These are phyloP conservation scores for Fusarium hostae DNA, from an alignment of 2,329 filamentous ascomycete genomes.

Conservation along the genomic window DNA sequence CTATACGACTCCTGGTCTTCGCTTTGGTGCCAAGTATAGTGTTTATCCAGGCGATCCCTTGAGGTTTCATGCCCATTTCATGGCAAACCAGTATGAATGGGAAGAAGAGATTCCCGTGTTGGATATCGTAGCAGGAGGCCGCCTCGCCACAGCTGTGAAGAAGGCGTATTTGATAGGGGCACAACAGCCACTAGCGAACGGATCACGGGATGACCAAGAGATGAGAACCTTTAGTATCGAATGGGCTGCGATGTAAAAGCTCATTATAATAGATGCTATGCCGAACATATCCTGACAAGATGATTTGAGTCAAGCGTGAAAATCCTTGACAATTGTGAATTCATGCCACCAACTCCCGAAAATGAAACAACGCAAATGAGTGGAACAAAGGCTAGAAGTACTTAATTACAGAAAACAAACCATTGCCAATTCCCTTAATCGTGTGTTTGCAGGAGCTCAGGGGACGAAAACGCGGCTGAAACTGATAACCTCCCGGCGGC, in stretches of 20 bases:
- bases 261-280: constrained; percentile 21
- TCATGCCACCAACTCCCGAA: constrained; percentile 23
- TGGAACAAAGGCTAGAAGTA: constrained; percentile 44
- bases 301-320: constrained; percentile 6
- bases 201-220: constrained; percentile 47
- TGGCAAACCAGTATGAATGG: constrained; percentile 87
- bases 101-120: constrained; percentile 86
- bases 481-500: constrained; percentile 85
- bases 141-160: constrained; percentile 93
- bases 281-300: constrained; percentile 11
- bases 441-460: constrained; percentile 1
- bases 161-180: constrained; percentile 93
- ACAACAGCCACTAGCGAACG: constrained; percentile 54
- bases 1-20: constrained; percentile 89
- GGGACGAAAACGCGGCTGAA: constrained; percentile 95
- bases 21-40: constrained; percentile 94
- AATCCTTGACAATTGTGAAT: constrained; percentile 5
- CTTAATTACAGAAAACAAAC: neutral
- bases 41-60: constrained; percentile 96
- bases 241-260: constrained; percentile 87
- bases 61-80: constrained; percentile 94
- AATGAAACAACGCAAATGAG: constrained; percentile 12
- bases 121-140: constrained; percentile 85
- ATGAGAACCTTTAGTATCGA: constrained; percentile 86
- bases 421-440: neutral